Evolutionary conservation across 148 eudicot species (phyloP).

Genomic region (Rhododendron vialii): DNA sequence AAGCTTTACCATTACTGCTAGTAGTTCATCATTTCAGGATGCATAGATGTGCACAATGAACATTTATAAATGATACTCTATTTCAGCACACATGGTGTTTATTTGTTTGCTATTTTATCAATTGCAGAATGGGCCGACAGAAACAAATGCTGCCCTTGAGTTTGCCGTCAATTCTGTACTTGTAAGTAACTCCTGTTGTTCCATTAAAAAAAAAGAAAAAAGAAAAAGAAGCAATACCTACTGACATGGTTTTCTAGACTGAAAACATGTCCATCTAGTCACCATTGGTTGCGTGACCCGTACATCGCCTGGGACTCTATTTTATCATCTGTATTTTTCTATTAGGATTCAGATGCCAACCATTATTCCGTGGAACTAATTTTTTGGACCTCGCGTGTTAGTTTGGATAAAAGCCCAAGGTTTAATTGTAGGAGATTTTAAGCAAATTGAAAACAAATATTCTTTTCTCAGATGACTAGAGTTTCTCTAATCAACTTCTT

Average conservation of each 20-base stretch:
- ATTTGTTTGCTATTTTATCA: neutral
- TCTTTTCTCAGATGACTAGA: neutral
- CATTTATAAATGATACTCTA: neutral
- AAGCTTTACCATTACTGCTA: neutral
- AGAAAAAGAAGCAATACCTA: constrained; percentile 14
- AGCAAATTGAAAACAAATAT: neutral
- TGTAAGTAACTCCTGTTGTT: constrained; percentile 33
- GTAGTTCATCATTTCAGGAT: neutral
- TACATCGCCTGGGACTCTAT: neutral
- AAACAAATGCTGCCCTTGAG: constrained; percentile 95
- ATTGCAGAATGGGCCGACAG: constrained; percentile 81
- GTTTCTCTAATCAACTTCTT: neutral
- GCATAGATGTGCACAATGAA: neutral
- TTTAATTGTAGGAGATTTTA: neutral
- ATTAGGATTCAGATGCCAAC: neutral
- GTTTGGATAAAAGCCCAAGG: neutral
- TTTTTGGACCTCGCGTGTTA: neutral
- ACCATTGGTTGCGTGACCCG: neutral
- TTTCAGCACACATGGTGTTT: neutral
- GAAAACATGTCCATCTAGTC: neutral
- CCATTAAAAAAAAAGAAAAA: neutral
- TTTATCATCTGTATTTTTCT: neutral
- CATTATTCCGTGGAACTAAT: neutral
- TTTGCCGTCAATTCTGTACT: constrained; percentile 80
- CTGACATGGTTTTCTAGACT: neutral